Conservation (phyloP, 192 early-diverging fungal species). For the Allomyces macrogynus region DNA sequence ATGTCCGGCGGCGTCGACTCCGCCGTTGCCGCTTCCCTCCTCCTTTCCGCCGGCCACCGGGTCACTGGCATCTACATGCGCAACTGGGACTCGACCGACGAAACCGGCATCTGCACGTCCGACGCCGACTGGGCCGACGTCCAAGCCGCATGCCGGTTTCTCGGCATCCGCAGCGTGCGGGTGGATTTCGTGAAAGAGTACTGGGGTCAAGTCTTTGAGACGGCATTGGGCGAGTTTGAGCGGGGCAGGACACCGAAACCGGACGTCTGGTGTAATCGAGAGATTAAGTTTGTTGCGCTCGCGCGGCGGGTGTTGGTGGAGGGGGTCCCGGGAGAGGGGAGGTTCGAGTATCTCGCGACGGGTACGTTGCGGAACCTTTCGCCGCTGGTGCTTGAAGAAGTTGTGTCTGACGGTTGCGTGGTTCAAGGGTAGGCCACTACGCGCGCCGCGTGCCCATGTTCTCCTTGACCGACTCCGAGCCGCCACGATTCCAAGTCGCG, state of each 20-base stretch:
- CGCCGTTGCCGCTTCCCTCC: conserved; percentile 57
- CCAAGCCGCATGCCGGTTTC: conserved; percentile 35
- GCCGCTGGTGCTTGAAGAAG: no score
- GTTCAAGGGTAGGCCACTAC: neutral
- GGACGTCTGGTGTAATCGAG: conserved; percentile 69
- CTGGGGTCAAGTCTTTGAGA: conserved; percentile 79
- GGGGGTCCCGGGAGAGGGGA: neutral
- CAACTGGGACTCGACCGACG: conserved; percentile 83
- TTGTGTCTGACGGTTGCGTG: no score
- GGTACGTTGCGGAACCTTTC: no score
- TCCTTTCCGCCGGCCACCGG: conserved; percentile 27
- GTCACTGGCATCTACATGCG: conserved; percentile 78
- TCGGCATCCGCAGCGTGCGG: conserved; percentile 39
- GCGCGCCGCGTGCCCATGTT: neutral
- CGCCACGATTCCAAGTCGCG: neutral
- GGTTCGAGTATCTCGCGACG: neutral
- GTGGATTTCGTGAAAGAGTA: conserved; percentile 73
- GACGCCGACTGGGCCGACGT: conserved; percentile 61
- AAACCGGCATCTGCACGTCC: conserved; percentile 51
- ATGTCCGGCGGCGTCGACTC: conserved; percentile 96
- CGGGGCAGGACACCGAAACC: conserved; percentile 76
- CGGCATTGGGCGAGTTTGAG: conserved; percentile 46
- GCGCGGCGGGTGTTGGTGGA: conserved; percentile 23
- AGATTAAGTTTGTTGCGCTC: conserved; percentile 87
- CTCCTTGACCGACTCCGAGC: neutral